Evolutionary conservation across 345 rosid species (phyloP), one percentile per base, ranked within the genome.

Genomic region (Eucalyptus tenuipes): DNA sequence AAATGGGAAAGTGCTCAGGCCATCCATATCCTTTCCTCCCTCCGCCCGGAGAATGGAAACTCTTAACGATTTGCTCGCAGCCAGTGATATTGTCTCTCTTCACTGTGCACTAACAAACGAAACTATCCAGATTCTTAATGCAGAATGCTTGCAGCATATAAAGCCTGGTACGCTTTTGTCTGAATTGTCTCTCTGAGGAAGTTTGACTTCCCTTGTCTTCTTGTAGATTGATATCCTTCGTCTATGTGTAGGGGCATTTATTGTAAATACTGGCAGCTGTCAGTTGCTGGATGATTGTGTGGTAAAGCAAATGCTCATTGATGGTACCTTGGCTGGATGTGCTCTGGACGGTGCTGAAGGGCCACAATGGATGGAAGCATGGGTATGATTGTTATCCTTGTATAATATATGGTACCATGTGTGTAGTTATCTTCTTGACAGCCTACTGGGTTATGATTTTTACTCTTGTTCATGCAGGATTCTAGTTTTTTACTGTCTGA

Each of bases 301-400:
- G 61, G 93, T 97, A 91, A 98, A 97, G 93, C 97, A 95, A 91
- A 98, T 96, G 92, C 90, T 98, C 85, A 97, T 98, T 93, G 98
- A 98, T 92, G 99, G 99, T 79, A 95, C 96, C 50, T 92, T 97
- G 89, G 99, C 98, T 90, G 99, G 99, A 66, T 97, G 99, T 92
- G 99, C 99, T 55, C 89, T 98, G 91, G 99, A 98, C 92, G 99
- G 99, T 87, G 99, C 95, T 86, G 99, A 98, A 94, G 99, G 99
- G 87, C 99, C 99, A 44, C 99, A 96, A 40, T 98, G 99, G 99
- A 97, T 98, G 99, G 99, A 98, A 96, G 99, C 99, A 87, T 97
- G 99, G 99, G 99, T 98, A 96, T 91, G 95, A 90, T 87, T 87
- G 59, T 75, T 89, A 49, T 86, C 50, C 85, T 44, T 90, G 61